These are phyloP conservation scores for Hyaloperonospora brassicae DNA, from an alignment of 352 stramenopile species.

Conservation along the genomic window DNA sequence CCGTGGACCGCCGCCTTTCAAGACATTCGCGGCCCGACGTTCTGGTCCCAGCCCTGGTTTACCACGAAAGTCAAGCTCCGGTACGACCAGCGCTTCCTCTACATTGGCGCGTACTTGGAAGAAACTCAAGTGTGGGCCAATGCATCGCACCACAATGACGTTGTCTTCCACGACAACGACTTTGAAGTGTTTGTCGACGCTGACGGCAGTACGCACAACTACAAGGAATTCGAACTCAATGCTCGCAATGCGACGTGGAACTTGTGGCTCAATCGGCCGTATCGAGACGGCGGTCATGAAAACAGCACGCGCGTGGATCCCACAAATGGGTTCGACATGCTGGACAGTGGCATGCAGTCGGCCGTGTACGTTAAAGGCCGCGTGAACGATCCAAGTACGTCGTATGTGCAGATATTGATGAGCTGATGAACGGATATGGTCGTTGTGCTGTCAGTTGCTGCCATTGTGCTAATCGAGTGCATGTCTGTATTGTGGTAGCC, in stretches of 20 bases:
- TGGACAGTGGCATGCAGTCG: slow-evolving; percentile 33
- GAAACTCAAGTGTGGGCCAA: slow-evolving; percentile 66
- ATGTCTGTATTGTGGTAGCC: slow-evolving; percentile 4
- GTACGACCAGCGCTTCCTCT: slow-evolving; percentile 64
- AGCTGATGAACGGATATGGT: too few species aligned
- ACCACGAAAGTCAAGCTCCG: slow-evolving; percentile 61
- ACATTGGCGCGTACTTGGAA: slow-evolving; percentile 62
- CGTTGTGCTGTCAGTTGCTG: background rate
- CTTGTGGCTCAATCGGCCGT: slow-evolving; percentile 81
- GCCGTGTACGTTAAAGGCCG: slow-evolving; percentile 49
- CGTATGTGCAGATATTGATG: slow-evolving; percentile 1
- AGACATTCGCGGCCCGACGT: slow-evolving; percentile 47
- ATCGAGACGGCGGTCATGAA: slow-evolving; percentile 71
- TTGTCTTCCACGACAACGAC: slow-evolving; percentile 86
- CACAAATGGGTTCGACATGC: slow-evolving; percentile 60
- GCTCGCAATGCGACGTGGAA: slow-evolving; percentile 85
- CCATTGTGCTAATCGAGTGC: background rate
- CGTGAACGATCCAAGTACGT: slow-evolving; percentile 51
- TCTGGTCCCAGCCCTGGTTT: slow-evolving; percentile 73
- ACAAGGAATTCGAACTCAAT: slow-evolving; percentile 90
- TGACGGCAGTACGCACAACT: slow-evolving; percentile 65
- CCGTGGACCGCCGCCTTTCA: slow-evolving; percentile 52
- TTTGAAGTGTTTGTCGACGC: slow-evolving; percentile 89
- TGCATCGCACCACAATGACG: slow-evolving; percentile 47
- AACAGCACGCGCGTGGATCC: slow-evolving; percentile 74